Base-by-base conservation (phyloP, 345 rosid species). In the Cochlearia excelsa region DNA sequence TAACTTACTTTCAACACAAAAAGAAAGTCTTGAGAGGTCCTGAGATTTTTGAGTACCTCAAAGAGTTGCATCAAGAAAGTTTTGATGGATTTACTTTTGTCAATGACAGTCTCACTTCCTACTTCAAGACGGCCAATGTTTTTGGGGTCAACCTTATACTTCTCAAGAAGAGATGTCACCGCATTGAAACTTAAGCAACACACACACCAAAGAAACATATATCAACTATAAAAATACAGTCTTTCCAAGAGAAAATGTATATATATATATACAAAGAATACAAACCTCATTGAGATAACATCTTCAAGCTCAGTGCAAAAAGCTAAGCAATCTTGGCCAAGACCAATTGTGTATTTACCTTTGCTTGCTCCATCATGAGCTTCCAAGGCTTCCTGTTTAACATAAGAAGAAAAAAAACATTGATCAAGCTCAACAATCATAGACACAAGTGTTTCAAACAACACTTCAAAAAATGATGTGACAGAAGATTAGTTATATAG, bases 301-400 rank as follows among this genome's bases (percentile, higher is more conserved):
- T 94, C 99, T 82, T 94, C 99, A 55, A 94, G 88, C 74, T 94
- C 99, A 2, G 95, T 77, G 70, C 99, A 94, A 73, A 94, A 94
- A 39, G 82, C 97, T 93, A 94, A 68, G 72, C 96, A 85, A 66
- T 94, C 97, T 73, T 94, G 99, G 67, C 99, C 99, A 70, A 94
- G 97, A 43, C 99, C 99, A 55, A 94, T 87, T 1, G 97, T 94
- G 75, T 94, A 94, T 67, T 94, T 94, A 34, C 99, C 99, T 76
- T 86, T 94, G 79, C 99, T 84, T 38, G 83, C 96, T 27, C 96
- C 97, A 75, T 94, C 99, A 80, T 90, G 93, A 65, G 59, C 86
- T 82, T 94, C 99, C 71, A 94, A 58, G 3, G 88, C 87, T 78
- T 83, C 99, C 99, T 94, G 66, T 67, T 37, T 46, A 53, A 0